Evolutionary conservation across 2,329 filamentous ascomycete species (phyloP).

Genomic region (Thelonectria rubi): DNA sequence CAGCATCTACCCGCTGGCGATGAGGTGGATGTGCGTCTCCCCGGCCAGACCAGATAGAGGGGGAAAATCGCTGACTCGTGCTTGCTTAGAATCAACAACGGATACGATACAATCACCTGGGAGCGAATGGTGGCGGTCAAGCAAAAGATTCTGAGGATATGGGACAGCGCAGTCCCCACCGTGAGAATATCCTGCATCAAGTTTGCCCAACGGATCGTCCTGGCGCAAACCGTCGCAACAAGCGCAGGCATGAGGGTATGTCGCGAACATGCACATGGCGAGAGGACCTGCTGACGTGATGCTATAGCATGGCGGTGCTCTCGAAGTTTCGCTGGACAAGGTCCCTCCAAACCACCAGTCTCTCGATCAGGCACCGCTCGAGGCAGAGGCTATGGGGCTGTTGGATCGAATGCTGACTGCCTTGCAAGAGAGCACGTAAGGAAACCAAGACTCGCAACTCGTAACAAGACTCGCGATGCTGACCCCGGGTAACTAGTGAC

Average conservation of each 20-base stretch:
- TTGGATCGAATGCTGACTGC: slow-evolving; percentile 87
- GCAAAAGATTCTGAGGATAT: slow-evolving; percentile 84
- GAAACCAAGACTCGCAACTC: background rate
- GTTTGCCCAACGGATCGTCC: slow-evolving; percentile 91
- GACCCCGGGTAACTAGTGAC: slow-evolving; percentile 65
- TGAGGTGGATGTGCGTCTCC: slow-evolving; percentile 90
- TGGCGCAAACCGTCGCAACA: slow-evolving; percentile 87
- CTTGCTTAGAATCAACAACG: slow-evolving; percentile 78
- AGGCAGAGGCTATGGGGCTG: slow-evolving; percentile 91
- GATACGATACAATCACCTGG: slow-evolving; percentile 84
- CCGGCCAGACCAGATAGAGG: slow-evolving; percentile 8
- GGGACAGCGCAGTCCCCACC: slow-evolving; percentile 80
- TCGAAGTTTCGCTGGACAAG: slow-evolving; percentile 86
- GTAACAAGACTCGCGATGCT: slow-evolving; percentile 5
- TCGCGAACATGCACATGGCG: background rate
- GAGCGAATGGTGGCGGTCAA: slow-evolving; percentile 90
- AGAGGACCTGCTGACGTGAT: slow-evolving; percentile 23
- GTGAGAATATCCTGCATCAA: slow-evolving; percentile 96
- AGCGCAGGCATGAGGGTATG: slow-evolving; percentile 82
- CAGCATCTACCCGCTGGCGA: slow-evolving; percentile 90
- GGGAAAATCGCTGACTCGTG: slow-evolving; percentile 38
- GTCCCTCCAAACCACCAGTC: slow-evolving; percentile 85
- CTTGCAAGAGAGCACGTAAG: slow-evolving; percentile 86
- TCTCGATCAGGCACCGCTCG: slow-evolving; percentile 80
- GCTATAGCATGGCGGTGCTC: slow-evolving; percentile 55